Evolutionary conservation across 805 yeast species (phyloP), one percentile per base, ranked within the genome.

Genomic region (Naumovozyma dairenensis): DNA sequence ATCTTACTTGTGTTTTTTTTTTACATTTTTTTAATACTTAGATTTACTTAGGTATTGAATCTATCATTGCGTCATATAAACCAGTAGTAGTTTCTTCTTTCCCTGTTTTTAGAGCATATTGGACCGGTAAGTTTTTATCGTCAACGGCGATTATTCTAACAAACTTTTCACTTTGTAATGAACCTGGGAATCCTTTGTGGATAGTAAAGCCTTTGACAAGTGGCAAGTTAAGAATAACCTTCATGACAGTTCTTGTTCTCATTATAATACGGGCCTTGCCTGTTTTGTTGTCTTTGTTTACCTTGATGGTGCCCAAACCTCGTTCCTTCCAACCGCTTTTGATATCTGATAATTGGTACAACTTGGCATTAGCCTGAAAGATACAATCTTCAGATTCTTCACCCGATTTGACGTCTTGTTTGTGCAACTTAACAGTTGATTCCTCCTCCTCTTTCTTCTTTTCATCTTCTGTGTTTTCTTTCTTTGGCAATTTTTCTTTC

Each of bases 271-370:
- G 72, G 0, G 78, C 66, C 35, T 69, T 70, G 2, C 63, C 64
- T 1, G 48, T 42, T 12, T 43, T 39, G n/a, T 43, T 44, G 32
- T 55, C 49, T 29, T 59, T 57, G 57, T 92, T 89, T 17, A 92
- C 69, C 52, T 84, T 94, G n/a, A 92, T 60, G 4, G 74, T 69
- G 2, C 98, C 98, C 27, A 81, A 67, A 16, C 98, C 98, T 50
- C 92, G 74, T 59, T 92, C 98, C 55, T 84, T 92, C 98, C 98
- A 92, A 2, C 96, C 96, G 13, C 69, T 74, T 6, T 70, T 55
- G 3, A 80, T 65, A 24, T 75, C 70, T 0, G 77, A 62, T 20
- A 87, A 62, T 48, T 82, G 81, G 53, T 87, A 92, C 18, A 92
- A 62, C 51, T 87, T 84, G 4, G 93, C 84, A 31, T 80, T 76